Percentiles rank a stretch among this genome's conserved stretches.
These are phyloP conservation scores for Myochromella boudieri DNA, from an alignment of 768 basidiomycete genomes.

Conservation along the genomic window DNA sequence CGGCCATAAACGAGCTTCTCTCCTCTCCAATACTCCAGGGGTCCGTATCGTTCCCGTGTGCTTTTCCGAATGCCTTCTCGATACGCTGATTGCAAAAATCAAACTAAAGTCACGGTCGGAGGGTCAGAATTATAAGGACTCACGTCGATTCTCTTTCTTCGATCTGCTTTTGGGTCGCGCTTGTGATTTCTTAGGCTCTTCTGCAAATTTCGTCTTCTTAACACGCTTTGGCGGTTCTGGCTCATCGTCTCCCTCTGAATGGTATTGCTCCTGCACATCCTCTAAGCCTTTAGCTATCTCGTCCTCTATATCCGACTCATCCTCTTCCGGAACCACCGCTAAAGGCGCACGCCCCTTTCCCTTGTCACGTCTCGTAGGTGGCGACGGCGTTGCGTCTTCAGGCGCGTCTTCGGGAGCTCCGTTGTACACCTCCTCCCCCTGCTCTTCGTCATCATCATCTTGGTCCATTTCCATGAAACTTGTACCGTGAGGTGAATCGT, in stretches of 20 bases:
- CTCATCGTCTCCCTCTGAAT: conserved; percentile 28
- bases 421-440: conserved; percentile 26
- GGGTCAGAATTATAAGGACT: conserved; percentile 5
- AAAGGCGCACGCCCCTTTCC: conserved; percentile 16
- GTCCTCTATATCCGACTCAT: conserved; percentile 42
- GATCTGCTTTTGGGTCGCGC: conserved; percentile 23
- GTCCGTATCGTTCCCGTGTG: conserved; percentile 62
- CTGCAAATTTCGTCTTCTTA: conserved; percentile 35
- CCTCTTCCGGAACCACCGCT: conserved; percentile 39
- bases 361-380: conserved; percentile 14
- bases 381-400: conserved; percentile 26
- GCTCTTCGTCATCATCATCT: conserved; percentile 45
- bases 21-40: conserved; percentile 91
- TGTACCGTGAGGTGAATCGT: conserved; percentile 28
- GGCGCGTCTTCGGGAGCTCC: conserved; percentile 28
- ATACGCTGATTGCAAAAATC: conserved; percentile 23
- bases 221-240: conserved; percentile 27
- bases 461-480: conserved; percentile 52
- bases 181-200: conserved; percentile 20
- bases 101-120: background rate
- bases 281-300: conserved; percentile 42
- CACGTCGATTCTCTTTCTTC: conserved; percentile 45
- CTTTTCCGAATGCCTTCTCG: conserved; percentile 69
- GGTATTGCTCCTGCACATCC: conserved; percentile 31
- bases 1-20: conserved; percentile 86